Evolutionary conservation across 352 stramenopile genomes (phyloP).

Genomic region (Phytopythium sindhum): DNA sequence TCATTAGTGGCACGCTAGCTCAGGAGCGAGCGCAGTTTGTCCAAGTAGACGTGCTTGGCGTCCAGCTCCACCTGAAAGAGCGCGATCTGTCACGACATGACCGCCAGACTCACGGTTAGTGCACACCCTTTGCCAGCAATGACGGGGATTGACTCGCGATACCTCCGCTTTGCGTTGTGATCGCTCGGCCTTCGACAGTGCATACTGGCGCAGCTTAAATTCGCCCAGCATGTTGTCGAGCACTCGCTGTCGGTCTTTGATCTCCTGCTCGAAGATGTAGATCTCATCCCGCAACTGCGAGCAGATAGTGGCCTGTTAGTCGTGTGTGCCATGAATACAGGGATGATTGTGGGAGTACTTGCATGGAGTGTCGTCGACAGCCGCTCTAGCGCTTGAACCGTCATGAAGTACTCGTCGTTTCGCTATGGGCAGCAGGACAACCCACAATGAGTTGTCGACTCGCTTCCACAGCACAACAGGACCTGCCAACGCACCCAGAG

Average conservation of each 20-base stretch:
- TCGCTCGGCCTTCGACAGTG: slow-evolving; percentile 43
- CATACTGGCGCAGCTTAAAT: slow-evolving; percentile 43
- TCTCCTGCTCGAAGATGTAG: slow-evolving; percentile 53
- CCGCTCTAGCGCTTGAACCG: slow-evolving; percentile 61
- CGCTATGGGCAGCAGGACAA: slow-evolving; percentile 21
- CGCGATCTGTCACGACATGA: slow-evolving; percentile 33
- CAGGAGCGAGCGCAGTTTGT: slow-evolving; percentile 45
- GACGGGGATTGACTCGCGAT: not conserved
- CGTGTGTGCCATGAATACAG: not conserved
- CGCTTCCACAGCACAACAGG: not conserved
- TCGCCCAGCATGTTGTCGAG: slow-evolving; percentile 34
- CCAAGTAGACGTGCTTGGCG: slow-evolving; percentile 64
- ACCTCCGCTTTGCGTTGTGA: slow-evolving; percentile 61
- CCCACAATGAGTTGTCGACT: slow-evolving; percentile 1
- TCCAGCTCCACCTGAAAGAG: slow-evolving; percentile 68
- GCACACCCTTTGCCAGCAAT: not conserved
- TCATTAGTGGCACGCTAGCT: not conserved
- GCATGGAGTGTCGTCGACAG: slow-evolving; percentile 47
- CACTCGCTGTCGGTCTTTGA: slow-evolving; percentile 30
- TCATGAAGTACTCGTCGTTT: slow-evolving; percentile 53
- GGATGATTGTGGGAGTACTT: not conserved
- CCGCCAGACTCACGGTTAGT: not conserved
- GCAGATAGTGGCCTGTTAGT: not conserved
- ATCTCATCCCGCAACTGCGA: slow-evolving; percentile 54
- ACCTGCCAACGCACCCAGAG: slow-evolving; percentile 42